Base-by-base conservation (phyloP, 495 filamentous ascomycete genomes). In the Astrothelium subdiscretum region DNA sequence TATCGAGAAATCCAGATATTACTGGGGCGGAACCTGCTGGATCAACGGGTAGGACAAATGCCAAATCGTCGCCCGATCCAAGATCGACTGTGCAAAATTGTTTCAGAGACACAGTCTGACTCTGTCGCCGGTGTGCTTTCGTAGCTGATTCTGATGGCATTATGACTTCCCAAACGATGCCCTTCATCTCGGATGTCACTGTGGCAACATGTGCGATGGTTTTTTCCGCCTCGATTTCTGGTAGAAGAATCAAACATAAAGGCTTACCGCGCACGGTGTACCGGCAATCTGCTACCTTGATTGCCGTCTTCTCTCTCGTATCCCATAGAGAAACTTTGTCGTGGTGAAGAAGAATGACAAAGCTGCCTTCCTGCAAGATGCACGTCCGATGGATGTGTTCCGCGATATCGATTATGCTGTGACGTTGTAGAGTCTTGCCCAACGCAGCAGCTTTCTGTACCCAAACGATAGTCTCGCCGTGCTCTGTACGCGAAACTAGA, bases 31-130 rank as follows among this genome's bases (percentile, higher is more conserved):
- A 83, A 27, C 92, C 92, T 11, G 91, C 91, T 13, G 92, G 90
- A 71, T 97, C 92, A 52, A 96, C 91, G 1, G 92, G 90, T 8
- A 95, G 76, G 3, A 96, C 86, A 67, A 92, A 94, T 13, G 85
- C 81, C 22, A 96, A 74, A 62, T 92, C 87, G 61, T 90, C 88
- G 10, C 84, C 78, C 31, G 86, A 74, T 1, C 86, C 84, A 13
- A 96, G 78, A 40, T 84, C 75, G 73, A 96, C 95, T 13, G 71
- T 77, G 70, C 85, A 87, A 59, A 91, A 90, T 59, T 91, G 80
- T 32, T 75, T 73, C 24, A 96, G 74, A 13, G 65, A 77, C 62
- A 29, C 40, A 59, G 62, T 72, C 68, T 60, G 66, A 58, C 32
- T 61, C 62, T 59, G 59, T 59, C 59, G 35, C 42, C 10, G 61